phyloP scores from a whole-genome alignment of 768 basidiomycete genomes.

The Harrya chromipes region DNA sequence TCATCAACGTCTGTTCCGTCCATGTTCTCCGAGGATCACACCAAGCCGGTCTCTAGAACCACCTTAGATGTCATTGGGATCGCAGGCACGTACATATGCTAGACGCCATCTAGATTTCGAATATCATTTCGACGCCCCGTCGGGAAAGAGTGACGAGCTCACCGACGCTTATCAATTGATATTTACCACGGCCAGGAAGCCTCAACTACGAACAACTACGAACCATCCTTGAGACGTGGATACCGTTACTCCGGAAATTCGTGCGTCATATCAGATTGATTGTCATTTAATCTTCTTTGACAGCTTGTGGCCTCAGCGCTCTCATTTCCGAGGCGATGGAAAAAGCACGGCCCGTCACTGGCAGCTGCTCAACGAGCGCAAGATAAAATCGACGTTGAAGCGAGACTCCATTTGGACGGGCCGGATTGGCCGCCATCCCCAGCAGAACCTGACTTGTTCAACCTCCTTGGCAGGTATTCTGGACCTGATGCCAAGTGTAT shows the following conservation, averaged over 20 bases:
- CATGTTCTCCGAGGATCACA: conserved; percentile 32
- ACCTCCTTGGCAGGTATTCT: conserved; percentile 44
- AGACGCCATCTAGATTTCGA: conserved; percentile 44
- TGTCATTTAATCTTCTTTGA: conserved; percentile 5
- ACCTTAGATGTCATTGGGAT: conserved; percentile 79
- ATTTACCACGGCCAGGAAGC: conserved; percentile 50
- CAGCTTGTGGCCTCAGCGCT: conserved; percentile 35
- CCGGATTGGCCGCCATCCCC: conserved; percentile 1
- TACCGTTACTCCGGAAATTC: conserved; percentile 51
- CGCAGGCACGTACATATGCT: conserved; percentile 41
- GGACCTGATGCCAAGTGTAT: background rate
- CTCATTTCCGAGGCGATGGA: conserved; percentile 43
- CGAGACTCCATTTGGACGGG: conserved; percentile 15
- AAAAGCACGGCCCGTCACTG: conserved; percentile 45
- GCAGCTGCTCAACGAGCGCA: conserved; percentile 50
- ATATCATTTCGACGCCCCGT: conserved; percentile 53
- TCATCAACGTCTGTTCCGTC: background rate
- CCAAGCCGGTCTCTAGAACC: conserved; percentile 49
- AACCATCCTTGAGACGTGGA: conserved; percentile 55
- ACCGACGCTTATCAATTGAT: conserved; percentile 53
- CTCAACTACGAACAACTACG: conserved; percentile 49
- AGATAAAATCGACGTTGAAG: conserved; percentile 35
- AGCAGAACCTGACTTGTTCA: conserved; percentile 44
- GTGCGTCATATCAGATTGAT: conserved; percentile 30
- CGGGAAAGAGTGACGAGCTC: conserved; percentile 46